Conservation (phyloP, 2,329 filamentous ascomycete species). For the Botrytis elliptica region DNA sequence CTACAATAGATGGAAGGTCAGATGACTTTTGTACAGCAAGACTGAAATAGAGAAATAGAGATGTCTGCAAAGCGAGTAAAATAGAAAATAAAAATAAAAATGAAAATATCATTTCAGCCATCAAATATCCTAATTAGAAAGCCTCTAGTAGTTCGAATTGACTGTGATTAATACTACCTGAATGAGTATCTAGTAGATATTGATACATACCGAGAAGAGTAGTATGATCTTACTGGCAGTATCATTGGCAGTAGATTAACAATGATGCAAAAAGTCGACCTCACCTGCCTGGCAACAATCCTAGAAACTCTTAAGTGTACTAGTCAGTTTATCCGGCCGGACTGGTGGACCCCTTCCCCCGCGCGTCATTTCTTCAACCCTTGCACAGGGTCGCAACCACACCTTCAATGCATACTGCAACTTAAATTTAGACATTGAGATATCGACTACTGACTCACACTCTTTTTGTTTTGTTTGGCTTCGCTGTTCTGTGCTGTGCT, state of each 20-base stretch:
- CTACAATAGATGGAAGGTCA: not conserved
- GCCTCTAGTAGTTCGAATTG: not conserved
- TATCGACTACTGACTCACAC: not conserved
- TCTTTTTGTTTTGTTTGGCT: not conserved
- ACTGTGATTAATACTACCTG: not conserved
- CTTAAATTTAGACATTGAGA: not conserved
- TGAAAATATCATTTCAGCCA: not conserved
- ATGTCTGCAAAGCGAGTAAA: not conserved
- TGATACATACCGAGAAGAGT: not conserved
- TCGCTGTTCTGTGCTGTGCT: not conserved
- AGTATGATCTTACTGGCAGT: not conserved
- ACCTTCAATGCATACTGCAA: not conserved
- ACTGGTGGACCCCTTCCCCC: not conserved
- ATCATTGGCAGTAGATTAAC: not conserved
- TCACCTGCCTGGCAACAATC: not conserved
- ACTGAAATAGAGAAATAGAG: not conserved
- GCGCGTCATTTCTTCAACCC: not conserved
- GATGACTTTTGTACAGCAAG: not conserved
- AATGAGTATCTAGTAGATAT: not conserved
- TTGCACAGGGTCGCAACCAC: not conserved
- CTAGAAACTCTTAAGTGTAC: not conserved
- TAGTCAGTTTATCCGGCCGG: not conserved
- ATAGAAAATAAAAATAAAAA: not conserved
- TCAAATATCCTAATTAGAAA: not conserved
- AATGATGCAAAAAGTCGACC: not conserved